A percentile compares a stretch with the other conserved stretches of the same genome.
These are phyloP conservation scores for Diaporthe capsici DNA, from an alignment of 2,329 filamentous ascomycete species.

Conservation along the genomic window DNA sequence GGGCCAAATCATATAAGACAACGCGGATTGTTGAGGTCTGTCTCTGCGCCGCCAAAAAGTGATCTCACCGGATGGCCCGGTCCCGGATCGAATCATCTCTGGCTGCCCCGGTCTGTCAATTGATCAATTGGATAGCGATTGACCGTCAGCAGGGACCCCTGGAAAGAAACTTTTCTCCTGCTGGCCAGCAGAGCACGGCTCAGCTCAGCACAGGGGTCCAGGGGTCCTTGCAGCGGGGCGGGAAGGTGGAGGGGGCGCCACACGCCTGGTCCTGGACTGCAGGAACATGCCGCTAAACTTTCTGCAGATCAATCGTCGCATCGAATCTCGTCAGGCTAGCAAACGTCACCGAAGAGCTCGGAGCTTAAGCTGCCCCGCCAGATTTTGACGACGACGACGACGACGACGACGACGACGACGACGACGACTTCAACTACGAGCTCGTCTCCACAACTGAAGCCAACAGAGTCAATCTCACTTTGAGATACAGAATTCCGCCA, in stretches of 20 bases:
- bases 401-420: neutral
- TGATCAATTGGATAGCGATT: slow-evolving; percentile 32
- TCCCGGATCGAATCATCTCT: slow-evolving; percentile 27
- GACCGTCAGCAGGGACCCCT: slow-evolving; percentile 26
- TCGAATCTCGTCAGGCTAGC: neutral
- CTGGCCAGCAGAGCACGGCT: slow-evolving; percentile 8
- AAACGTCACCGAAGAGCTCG: slow-evolving; percentile 17
- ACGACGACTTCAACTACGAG: neutral
- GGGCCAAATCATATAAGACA: neutral
- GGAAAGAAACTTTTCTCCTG: slow-evolving; percentile 29
- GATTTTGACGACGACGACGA: neutral
- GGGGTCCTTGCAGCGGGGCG: slow-evolving; percentile 23
- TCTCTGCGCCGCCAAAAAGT: slow-evolving; percentile 8
- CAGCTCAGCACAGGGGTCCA: slow-evolving; percentile 17
- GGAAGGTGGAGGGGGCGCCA: slow-evolving; percentile 5
- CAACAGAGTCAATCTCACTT: neutral
- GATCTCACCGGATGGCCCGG: slow-evolving; percentile 17
- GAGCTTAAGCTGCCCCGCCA: slow-evolving; percentile 20
- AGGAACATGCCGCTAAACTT: slow-evolving; percentile 31
- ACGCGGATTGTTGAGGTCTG: neutral
- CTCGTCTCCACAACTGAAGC: neutral
- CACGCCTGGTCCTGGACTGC: slow-evolving; percentile 13
- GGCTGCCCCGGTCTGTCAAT: slow-evolving; percentile 12
- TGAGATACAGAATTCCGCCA: neutral
- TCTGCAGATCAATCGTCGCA: slow-evolving; percentile 22